phyloP scores from a whole-genome alignment of 345 rosid genomes.

The Erysimum cheiranthoides region DNA sequence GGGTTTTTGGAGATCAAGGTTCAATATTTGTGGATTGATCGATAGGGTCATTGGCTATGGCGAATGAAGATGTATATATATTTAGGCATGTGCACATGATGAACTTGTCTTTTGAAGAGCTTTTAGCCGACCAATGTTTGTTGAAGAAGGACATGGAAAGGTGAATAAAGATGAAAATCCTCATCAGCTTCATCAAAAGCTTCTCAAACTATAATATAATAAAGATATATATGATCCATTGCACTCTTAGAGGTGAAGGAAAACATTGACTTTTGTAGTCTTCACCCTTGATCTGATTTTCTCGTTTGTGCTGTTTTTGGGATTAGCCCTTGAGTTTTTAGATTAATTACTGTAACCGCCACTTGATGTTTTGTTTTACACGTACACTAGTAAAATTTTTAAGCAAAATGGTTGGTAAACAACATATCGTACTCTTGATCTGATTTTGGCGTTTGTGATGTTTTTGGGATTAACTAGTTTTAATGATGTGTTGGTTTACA shows the following conservation, averaged over 20 bases:
- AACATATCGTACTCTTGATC: too few species aligned
- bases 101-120: slow-evolving; percentile 16
- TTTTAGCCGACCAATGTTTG: slow-evolving; percentile 40
- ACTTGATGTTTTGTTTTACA: neutral
- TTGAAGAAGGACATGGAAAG: slow-evolving; percentile 44
- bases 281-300: slow-evolving; percentile 1
- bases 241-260: slow-evolving; percentile 46
- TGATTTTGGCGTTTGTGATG: too few species aligned
- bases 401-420: too few species aligned
- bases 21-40: neutral
- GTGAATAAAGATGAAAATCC: slow-evolving; percentile 41
- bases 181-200: slow-evolving; percentile 47
- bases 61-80: slow-evolving; percentile 1
- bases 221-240: slow-evolving; percentile 1
- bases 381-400: too few species aligned
- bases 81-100: slow-evolving; percentile 37
- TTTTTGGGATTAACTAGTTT: too few species aligned
- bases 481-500: neutral
- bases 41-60: slow-evolving; percentile 2
- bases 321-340: neutral
- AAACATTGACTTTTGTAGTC: slow-evolving; percentile 30
- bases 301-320: neutral
- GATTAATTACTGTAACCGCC: neutral
- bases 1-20: slow-evolving; percentile 7
- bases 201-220: slow-evolving; percentile 4